Evolutionary conservation across 768 basidiomycete species (phyloP).

Genomic region (Collybia nuda): DNA sequence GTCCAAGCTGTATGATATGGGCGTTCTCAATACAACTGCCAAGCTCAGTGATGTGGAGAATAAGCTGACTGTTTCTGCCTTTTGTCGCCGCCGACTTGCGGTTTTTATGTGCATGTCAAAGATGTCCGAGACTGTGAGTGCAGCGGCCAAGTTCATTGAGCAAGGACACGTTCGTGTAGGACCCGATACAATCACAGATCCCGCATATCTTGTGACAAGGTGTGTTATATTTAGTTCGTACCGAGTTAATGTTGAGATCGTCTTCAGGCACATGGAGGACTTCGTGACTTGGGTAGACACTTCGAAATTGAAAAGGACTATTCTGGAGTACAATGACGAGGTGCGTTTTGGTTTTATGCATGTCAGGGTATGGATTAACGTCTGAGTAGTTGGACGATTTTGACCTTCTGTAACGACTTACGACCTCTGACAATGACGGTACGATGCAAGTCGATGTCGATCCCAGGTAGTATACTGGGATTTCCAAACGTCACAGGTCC

Average conservation of each 20-base stretch:
- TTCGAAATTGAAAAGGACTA: constrained; percentile 92
- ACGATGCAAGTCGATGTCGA: no score
- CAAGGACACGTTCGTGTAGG: constrained; percentile 98
- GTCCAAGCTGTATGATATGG: constrained; percentile 96
- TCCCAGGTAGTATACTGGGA: no score
- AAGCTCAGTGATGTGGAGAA: constrained; percentile 96
- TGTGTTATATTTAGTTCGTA: constrained; percentile 23
- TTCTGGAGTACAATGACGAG: constrained; percentile 97
- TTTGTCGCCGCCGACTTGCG: constrained; percentile 88
- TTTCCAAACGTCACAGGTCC: no score
- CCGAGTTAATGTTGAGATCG: constrained; percentile 1
- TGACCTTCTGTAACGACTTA: constrained; percentile 62
- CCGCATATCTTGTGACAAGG: constrained; percentile 93
- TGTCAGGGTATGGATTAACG: constrained; percentile 14
- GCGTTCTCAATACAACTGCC: constrained; percentile 80
- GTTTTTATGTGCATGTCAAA: constrained; percentile 91
- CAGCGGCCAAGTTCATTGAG: constrained; percentile 95
- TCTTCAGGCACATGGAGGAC: constrained; percentile 90
- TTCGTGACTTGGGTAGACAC: constrained; percentile 99
- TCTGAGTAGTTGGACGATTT: constrained; percentile 83
- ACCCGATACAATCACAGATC: constrained; percentile 93
- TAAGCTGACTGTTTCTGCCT: constrained; percentile 93
- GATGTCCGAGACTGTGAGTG: constrained; percentile 95
- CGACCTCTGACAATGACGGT: no score
- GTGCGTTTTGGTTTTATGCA: constrained; percentile 32